Evolutionary conservation across 2,329 filamentous ascomycete species (phyloP).

Genomic region (Immersiporthe knoxdaviesiana): DNA sequence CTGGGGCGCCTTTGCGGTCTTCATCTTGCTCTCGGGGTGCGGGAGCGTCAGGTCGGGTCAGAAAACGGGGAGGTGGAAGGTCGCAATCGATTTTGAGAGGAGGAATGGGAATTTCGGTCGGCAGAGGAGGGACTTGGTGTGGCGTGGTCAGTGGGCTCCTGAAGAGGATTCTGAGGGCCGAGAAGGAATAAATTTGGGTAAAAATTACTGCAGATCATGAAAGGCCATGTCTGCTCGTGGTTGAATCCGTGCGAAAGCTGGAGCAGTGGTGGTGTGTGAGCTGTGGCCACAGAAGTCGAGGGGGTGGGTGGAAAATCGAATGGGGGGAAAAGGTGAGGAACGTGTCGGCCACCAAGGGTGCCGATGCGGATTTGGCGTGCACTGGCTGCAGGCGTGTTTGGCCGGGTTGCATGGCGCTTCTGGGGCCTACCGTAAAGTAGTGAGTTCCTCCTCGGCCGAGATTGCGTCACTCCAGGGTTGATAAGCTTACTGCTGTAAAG

Average conservation of each 20-base stretch:
- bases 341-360: conserved; percentile 23
- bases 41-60: conserved; percentile 18
- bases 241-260: conserved; percentile 12
- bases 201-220: conserved; percentile 8
- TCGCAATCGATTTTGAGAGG: conserved; percentile 17
- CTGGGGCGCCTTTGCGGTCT: conserved; percentile 54
- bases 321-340: conserved; percentile 17
- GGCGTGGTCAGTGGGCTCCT: neutral
- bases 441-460: neutral
- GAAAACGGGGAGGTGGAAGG: conserved; percentile 3
- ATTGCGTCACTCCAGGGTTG: conserved; percentile 7
- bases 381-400: neutral
- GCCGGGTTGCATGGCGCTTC: neutral
- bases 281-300: conserved; percentile 11
- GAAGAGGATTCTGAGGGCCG: conserved; percentile 8
- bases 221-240: conserved; percentile 20
- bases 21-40: conserved; percentile 48
- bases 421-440: neutral
- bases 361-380: conserved; percentile 18
- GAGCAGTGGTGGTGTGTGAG: conserved; percentile 11
- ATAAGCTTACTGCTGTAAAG: neutral
- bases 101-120: conserved; percentile 14
- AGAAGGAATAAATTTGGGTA: neutral
- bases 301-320: conserved; percentile 19
- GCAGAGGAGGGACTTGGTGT: conserved; percentile 16